A percentile compares a stretch with the other conserved stretches of the same genome.
Evolutionary conservation across 1,139 yeast genomes (phyloP).

Genomic region (Suhomyces choctaworum): DNA sequence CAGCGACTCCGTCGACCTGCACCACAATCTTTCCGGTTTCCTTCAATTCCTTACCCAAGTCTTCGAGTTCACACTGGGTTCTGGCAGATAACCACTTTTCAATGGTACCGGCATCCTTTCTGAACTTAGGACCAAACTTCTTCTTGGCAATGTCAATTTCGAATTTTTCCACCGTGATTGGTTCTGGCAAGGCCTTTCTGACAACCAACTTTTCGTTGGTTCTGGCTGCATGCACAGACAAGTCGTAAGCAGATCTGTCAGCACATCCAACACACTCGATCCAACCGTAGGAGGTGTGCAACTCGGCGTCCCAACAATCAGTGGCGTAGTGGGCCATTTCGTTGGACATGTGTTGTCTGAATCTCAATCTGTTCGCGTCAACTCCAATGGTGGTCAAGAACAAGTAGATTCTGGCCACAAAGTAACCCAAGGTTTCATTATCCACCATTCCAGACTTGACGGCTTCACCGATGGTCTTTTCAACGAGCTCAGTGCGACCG

Average conservation of each 20-base stretch:
- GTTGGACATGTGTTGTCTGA: conserved; percentile 97
- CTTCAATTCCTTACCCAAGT: conserved; percentile 66
- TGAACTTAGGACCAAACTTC: conserved; percentile 95
- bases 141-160: conserved; percentile 90
- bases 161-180: conserved; percentile 75
- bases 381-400: conserved; percentile 91
- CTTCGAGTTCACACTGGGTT: conserved; percentile 84
- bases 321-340: conserved; percentile 99
- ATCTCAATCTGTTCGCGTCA: conserved; percentile 77
- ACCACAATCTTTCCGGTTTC: conserved; percentile 65
- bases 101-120: conserved; percentile 93
- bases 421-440: conserved; percentile 95
- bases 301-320: conserved; percentile 99
- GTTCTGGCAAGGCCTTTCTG: conserved; percentile 84
- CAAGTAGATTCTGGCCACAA: conserved; percentile 85
- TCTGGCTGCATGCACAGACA: conserved; percentile 91
- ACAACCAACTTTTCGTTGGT: conserved; percentile 95
- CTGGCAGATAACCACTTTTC: conserved; percentile 75
- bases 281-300: conserved; percentile 97
- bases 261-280: conserved; percentile 99
- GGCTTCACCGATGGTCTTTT: conserved; percentile 82
- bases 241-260: conserved; percentile 97
- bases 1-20: conserved; percentile 60
- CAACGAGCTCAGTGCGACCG: conserved; percentile 71
- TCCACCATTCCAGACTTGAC: conserved; percentile 86